Percentiles rank a stretch among this genome's conserved stretches.
Evolutionary conservation across 805 yeast species (phyloP).

Genomic region (Yarrowia sp.): DNA sequence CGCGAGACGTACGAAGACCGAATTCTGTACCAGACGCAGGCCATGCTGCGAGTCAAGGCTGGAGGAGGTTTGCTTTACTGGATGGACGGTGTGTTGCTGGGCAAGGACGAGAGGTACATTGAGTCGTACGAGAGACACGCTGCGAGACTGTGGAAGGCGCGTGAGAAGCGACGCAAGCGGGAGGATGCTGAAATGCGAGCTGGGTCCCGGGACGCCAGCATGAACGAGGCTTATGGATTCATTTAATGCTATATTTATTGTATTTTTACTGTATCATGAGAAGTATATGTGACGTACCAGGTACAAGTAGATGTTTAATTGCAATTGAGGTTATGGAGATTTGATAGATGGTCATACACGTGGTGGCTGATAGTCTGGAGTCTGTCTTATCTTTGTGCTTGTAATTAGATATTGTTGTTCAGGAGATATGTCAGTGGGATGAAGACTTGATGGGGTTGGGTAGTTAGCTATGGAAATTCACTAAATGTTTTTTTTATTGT

Average conservation of each 20-base stretch:
- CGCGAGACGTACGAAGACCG: slow-evolving; percentile 3
- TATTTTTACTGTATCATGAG: background rate
- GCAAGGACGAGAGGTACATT: background rate
- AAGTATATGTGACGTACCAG: too few relatives aligned
- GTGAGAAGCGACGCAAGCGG: background rate
- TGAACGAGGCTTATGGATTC: background rate
- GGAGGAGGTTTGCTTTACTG: slow-evolving; percentile 1
- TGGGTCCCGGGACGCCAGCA: background rate
- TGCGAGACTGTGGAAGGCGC: background rate
- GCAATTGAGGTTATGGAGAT: too few relatives aligned
- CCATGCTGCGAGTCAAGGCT: background rate
- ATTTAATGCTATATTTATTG: background rate
- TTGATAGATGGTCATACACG: too few relatives aligned
- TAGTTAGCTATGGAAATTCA: too few relatives aligned
- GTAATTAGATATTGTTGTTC: too few relatives aligned
- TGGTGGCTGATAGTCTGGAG: too few relatives aligned
- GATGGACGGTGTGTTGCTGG: slow-evolving; percentile 14
- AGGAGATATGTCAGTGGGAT: too few relatives aligned
- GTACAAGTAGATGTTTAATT: too few relatives aligned
- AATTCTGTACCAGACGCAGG: slow-evolving; percentile 12
- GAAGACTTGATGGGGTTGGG: too few relatives aligned
- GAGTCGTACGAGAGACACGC: slow-evolving; percentile 9
- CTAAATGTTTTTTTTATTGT: too few relatives aligned
- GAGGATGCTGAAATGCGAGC: background rate
- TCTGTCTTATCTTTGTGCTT: too few relatives aligned